Percentiles rank a stretch among this genome's conserved stretches.
Evolutionary conservation across 1,139 yeast genomes (phyloP).

Genomic region (Debaryomyces sp.): DNA sequence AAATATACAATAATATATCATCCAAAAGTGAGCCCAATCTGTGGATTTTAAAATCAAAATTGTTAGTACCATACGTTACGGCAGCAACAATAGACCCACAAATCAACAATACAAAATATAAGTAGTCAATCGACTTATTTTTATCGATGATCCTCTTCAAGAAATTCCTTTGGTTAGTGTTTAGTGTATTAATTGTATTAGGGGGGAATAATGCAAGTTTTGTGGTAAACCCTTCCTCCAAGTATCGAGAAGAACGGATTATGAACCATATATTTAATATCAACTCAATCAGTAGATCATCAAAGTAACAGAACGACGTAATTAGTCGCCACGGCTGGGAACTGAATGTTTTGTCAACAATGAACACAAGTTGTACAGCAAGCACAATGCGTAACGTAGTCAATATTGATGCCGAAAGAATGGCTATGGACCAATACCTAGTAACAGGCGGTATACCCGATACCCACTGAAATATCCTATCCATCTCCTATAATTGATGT

Average conservation of each 20-base stretch:
- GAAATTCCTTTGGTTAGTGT: constrained; percentile 17
- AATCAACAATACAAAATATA: constrained; percentile 31
- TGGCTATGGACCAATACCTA: constrained; percentile 30
- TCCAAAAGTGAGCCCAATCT: constrained; percentile 28
- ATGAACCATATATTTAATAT: constrained; percentile 22
- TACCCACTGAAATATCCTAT: constrained; percentile 15
- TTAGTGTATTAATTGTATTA: constrained; percentile 15
- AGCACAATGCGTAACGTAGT: constrained; percentile 20
- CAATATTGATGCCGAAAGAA: constrained; percentile 20
- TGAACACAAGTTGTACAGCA: constrained; percentile 19
- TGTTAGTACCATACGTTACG: constrained; percentile 20
- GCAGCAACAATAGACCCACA: constrained; percentile 24
- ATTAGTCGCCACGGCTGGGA: constrained; percentile 42
- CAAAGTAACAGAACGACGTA: constrained; percentile 38
- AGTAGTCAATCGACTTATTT: constrained; percentile 31
- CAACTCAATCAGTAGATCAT: constrained; percentile 27
- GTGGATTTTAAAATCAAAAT: constrained; percentile 16
- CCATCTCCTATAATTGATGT: constrained; percentile 14
- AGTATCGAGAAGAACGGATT: constrained; percentile 17
- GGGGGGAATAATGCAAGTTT: constrained; percentile 22
- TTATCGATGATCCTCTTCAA: constrained; percentile 20
- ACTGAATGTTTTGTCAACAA: constrained; percentile 27
- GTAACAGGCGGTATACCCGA: constrained; percentile 35
- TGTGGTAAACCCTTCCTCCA: constrained; percentile 24
- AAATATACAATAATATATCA: constrained; percentile 31